Conservation (phyloP, 73 alveolate species). For the Tetrahymena malaccensis region DNA sequence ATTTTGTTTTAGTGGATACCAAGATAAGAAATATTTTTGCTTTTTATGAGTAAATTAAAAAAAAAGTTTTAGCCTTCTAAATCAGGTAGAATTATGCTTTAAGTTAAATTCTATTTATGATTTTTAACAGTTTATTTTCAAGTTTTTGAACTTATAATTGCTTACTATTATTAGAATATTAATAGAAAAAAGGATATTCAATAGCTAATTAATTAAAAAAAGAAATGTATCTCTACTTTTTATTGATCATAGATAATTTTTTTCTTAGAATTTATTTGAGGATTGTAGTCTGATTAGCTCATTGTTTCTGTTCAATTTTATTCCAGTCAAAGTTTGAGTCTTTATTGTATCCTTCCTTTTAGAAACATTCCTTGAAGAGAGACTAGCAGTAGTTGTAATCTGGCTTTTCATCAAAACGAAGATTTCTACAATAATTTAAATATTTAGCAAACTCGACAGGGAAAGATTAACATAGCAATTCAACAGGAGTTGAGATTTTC, state of each 20-base stretch:
- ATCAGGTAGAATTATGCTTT: not conserved
- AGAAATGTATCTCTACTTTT: not conserved
- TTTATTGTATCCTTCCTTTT: conserved; percentile 30
- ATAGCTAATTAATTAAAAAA: no score
- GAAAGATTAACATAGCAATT: conserved; percentile 60
- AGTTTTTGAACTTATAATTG: not conserved
- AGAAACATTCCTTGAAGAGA: conserved; percentile 55
- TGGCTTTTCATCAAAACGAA: conserved; percentile 79
- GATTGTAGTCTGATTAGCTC: not conserved
- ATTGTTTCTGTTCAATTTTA: not conserved
- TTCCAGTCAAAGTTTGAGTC: conserved; percentile 75
- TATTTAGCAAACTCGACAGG: conserved; percentile 69
- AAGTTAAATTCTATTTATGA: no score
- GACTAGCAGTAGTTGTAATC: conserved; percentile 67
- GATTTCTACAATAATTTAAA: conserved; percentile 66
- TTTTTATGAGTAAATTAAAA: no score
- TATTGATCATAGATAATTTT: not conserved
- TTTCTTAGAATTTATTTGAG: not conserved
- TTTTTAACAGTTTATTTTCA: no score
- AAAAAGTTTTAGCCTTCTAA: no score
- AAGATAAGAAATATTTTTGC: no score
- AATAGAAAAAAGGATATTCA: not conserved
- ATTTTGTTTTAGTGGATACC: no score
- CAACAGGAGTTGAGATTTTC: conserved; percentile 60
- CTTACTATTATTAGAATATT: no score